Evolutionary conservation across 2,329 filamentous ascomycete species (phyloP), one percentile per base, ranked within the genome.

Genomic region (Arthrobotrys entomopaga): DNA sequence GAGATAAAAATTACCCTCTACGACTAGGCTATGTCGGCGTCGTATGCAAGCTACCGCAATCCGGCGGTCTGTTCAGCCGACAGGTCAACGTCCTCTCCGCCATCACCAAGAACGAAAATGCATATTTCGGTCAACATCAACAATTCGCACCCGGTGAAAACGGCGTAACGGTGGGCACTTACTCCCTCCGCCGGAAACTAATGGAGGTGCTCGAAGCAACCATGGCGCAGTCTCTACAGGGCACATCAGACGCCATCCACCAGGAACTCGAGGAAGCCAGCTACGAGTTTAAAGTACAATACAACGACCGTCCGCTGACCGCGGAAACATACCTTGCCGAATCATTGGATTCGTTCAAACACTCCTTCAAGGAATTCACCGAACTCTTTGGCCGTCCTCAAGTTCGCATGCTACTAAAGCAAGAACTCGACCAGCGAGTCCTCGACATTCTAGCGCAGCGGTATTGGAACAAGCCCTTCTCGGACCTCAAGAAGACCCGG

Each of bases 231-330:
- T 97, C 92, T 79, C 85, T 99, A 64, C 91, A 95, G 78, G 89
- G 88, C 65, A 99, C 95, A 2, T 91, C 91, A 78, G 92, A 97
- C 80, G 92, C 93, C 8, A 97, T 99, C 77, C 90, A 90, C 75
- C 92, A 97, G 80, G 95, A 99, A 81, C 87, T 99, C 0, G 94
- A 97, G 79, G 95, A 99, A 82, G 93, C 95, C 2, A 94, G 92
- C 0, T 99, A 99, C 80, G 94, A 99, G 82, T 99, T 97, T 85
- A 99, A 99, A 81, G 95, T 99, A 3, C 96, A 99, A 81, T 99
- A 99, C 83, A 99, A 99, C 79, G 95, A 99, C 81, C 89, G 95
- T 5, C 92, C 94, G 0, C 84, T 99, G 40, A 97, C 92, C 58
- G 95, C 95, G 1, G 95, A 99, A 81, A 97, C 94, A 2, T 99